These are phyloP conservation scores for Biscogniauxia mediterranea DNA, from an alignment of 2,329 filamentous ascomycete genomes.

Conservation along the genomic window DNA sequence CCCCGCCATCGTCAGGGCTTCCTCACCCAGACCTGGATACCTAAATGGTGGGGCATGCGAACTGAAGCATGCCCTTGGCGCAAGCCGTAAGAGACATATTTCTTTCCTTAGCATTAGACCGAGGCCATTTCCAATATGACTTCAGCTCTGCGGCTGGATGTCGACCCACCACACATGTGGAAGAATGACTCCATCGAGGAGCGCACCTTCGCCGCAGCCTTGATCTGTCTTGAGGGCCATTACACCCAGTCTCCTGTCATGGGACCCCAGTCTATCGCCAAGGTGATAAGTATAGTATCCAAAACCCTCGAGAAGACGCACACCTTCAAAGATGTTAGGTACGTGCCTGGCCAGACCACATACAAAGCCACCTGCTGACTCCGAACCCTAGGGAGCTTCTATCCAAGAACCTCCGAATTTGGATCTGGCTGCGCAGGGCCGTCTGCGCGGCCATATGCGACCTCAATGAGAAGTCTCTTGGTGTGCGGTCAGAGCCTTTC, in stretches of 20 bases:
- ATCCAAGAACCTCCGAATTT: slow-evolving; percentile 62
- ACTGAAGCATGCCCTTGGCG: neutral
- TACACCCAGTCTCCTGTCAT: slow-evolving; percentile 57
- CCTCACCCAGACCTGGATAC: neutral
- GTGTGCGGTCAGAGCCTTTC: slow-evolving; percentile 51
- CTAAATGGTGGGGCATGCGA: neutral
- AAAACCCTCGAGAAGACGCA: slow-evolving; percentile 65
- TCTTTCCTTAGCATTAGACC: neutral
- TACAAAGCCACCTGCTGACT: neutral
- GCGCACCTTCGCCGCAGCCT: slow-evolving; percentile 57
- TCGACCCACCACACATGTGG: slow-evolving; percentile 29
- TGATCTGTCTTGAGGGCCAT: slow-evolving; percentile 62
- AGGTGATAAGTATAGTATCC: slow-evolving; percentile 56
- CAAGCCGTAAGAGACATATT: neutral
- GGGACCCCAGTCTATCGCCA: slow-evolving; percentile 53
- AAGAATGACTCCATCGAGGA: slow-evolving; percentile 58
- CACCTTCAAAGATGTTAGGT: slow-evolving; percentile 59
- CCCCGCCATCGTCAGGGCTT: neutral
- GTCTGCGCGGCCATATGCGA: slow-evolving; percentile 61
- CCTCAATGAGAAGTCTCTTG: slow-evolving; percentile 58
- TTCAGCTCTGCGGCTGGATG: slow-evolving; percentile 23
- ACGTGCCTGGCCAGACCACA: slow-evolving; percentile 17
- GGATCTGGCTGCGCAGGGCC: slow-evolving; percentile 63
- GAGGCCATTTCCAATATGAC: slow-evolving; percentile 15
- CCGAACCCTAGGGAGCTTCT: slow-evolving; percentile 49